Evolutionary conservation across 352 stramenopile genomes (phyloP).

Genomic region (Globisporangium takayamanum): DNA sequence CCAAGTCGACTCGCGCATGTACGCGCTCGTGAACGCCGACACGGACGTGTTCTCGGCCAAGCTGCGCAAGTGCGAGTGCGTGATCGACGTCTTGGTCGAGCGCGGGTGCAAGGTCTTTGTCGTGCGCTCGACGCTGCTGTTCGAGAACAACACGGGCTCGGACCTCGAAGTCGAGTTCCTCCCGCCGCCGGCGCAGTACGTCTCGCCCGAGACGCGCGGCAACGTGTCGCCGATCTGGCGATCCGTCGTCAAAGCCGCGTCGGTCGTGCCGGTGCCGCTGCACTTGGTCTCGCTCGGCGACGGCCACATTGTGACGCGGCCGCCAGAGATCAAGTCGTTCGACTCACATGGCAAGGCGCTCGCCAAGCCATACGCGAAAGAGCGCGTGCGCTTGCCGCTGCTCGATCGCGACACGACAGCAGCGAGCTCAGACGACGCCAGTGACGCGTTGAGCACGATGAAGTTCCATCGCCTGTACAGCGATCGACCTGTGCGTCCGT

Average conservation of each 20-base stretch:
- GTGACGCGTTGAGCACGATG: constrained; percentile 36
- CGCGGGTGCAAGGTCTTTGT: constrained; percentile 86
- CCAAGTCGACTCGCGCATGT: constrained; percentile 80
- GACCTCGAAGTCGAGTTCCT: constrained; percentile 85
- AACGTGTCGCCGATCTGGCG: constrained; percentile 53
- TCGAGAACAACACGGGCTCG: constrained; percentile 82
- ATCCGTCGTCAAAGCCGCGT: constrained; percentile 48
- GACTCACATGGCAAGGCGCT: constrained; percentile 20
- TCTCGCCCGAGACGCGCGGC: constrained; percentile 27
- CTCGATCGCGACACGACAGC: constrained; percentile 36
- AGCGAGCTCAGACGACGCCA: constrained; percentile 24
- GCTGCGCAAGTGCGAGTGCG: constrained; percentile 77
- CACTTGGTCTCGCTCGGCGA: constrained; percentile 69
- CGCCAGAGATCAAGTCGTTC: constrained; percentile 41
- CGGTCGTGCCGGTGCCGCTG: constrained; percentile 57
- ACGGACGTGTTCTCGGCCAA: constrained; percentile 29
- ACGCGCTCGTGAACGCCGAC: constrained; percentile 65
- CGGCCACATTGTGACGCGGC: constrained; percentile 66
- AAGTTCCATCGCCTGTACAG: constrained; percentile 77
- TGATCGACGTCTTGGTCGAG: constrained; percentile 82
- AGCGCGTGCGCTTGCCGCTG: constrained; percentile 59
- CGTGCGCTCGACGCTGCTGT: constrained; percentile 66
- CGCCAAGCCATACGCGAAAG: constrained; percentile 69
- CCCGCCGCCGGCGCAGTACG: constrained; percentile 35
- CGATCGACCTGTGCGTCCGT: constrained; percentile 70